These are phyloP conservation scores for Triangularia verruculosa DNA, from an alignment of 2,329 filamentous ascomycete species.

Conservation along the genomic window DNA sequence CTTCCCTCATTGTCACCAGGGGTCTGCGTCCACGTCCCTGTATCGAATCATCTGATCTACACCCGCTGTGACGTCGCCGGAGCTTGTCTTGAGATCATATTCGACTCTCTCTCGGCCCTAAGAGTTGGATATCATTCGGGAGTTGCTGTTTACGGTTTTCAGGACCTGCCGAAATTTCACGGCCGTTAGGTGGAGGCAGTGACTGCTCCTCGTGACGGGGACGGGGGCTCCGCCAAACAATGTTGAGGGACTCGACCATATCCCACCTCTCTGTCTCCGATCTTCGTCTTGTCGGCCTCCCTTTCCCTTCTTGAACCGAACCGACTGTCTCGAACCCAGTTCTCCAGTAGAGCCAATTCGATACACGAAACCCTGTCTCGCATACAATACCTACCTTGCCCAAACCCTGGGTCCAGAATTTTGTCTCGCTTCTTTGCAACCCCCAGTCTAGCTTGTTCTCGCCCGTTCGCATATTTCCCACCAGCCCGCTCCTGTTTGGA, in stretches of 20 bases:
- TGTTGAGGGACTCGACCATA: background rate
- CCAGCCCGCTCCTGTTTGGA: background rate
- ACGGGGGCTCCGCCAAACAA: background rate
- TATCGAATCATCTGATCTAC: background rate
- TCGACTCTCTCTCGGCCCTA: background rate
- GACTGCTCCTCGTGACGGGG: background rate
- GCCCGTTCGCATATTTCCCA: background rate
- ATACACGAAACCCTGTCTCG: background rate
- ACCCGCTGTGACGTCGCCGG: background rate
- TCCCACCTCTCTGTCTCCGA: background rate
- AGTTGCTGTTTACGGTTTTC: background rate
- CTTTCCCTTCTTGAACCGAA: background rate
- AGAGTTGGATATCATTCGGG: background rate
- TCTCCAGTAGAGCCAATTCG: background rate
- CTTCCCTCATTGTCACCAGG: background rate
- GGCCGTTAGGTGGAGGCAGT: background rate
- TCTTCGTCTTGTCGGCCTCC: background rate
- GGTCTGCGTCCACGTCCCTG: background rate
- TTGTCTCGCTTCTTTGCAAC: background rate
- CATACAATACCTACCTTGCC: background rate
- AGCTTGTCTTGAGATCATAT: background rate
- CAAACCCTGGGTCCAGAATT: background rate
- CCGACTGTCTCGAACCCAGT: background rate
- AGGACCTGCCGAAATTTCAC: background rate
- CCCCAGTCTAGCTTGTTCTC: background rate